Evolutionary conservation across 2,329 filamentous ascomycete genomes (phyloP).

Genomic region (Drechslera avenae): DNA sequence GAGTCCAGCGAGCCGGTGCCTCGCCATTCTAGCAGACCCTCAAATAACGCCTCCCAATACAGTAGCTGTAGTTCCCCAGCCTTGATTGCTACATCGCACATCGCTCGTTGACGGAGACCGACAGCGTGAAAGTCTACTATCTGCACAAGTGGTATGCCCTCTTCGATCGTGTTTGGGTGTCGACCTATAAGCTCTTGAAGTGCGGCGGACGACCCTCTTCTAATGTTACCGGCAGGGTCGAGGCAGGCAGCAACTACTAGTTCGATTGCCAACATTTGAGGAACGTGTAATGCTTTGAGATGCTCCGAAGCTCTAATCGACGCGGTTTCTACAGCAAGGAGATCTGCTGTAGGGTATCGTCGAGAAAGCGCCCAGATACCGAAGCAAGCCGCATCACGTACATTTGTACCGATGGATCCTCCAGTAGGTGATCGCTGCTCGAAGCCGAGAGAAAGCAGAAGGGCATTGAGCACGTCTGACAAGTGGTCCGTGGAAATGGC

Average conservation of each 20-base stretch:
- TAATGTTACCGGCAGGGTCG: conserved; percentile 90
- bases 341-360: conserved; percentile 80
- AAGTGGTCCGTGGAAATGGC: conserved; percentile 76
- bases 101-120: conserved; percentile 81
- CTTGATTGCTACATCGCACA: conserved; percentile 74
- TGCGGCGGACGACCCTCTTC: conserved; percentile 88
- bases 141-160: conserved; percentile 87
- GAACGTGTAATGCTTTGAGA: conserved; percentile 54
- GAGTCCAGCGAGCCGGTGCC: conserved; percentile 83
- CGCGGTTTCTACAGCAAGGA: conserved; percentile 64
- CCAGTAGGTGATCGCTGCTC: conserved; percentile 87
- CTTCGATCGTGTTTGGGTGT: conserved; percentile 80
- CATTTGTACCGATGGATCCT: conserved; percentile 83
- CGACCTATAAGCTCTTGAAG: conserved; percentile 92
- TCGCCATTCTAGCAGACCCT: conserved; percentile 80
- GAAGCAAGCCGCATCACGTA: conserved; percentile 94
- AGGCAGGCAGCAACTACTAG: conserved; percentile 81
- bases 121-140: conserved; percentile 92
- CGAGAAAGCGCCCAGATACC: conserved; percentile 92
- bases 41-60: conserved; percentile 72
- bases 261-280: conserved; percentile 81
- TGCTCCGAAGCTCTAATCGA: conserved; percentile 52
- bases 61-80: conserved; percentile 67
- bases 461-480: conserved; percentile 73
- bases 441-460: conserved; percentile 82